A percentile compares a stretch with the other conserved stretches of the same genome.
phyloP scores from a whole-genome alignment of 2,329 filamentous ascomycete species.

The Chalaropsis ovoidea region DNA sequence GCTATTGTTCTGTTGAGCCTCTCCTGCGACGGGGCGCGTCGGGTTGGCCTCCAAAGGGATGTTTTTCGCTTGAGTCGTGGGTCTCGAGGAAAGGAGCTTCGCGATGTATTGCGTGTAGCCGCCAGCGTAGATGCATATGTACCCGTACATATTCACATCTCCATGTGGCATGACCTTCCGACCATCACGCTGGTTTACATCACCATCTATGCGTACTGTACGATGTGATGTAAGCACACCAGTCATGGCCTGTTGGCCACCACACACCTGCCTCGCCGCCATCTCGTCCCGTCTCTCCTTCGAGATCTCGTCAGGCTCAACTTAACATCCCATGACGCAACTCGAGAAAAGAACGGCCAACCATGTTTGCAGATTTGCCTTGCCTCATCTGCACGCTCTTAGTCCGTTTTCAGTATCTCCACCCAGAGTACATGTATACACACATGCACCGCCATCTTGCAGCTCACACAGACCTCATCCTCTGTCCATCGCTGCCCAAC shows the following conservation, averaged over 20 bases:
- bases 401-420: neutral
- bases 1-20: neutral
- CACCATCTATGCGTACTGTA: neutral
- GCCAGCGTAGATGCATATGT: too few species aligned
- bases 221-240: neutral
- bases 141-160: too few species aligned
- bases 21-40: neutral
- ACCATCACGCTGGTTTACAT: too few species aligned
- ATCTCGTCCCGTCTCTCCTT: neutral
- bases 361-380: neutral
- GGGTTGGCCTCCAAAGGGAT: too few species aligned
- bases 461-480: neutral
- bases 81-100: too few species aligned
- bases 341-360: neutral
- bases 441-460: neutral
- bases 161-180: too few species aligned
- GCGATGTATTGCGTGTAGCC: too few species aligned
- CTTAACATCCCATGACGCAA: neutral
- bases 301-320: neutral
- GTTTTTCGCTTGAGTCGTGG: too few species aligned
- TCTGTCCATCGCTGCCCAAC: slow-evolving; percentile 6
- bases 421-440: neutral
- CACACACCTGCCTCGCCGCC: neutral
- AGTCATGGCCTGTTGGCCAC: neutral
- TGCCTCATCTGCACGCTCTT: neutral